These are phyloP conservation scores for Eutrema japonicum DNA, from an alignment of 345 rosid species.

Conservation along the genomic window DNA sequence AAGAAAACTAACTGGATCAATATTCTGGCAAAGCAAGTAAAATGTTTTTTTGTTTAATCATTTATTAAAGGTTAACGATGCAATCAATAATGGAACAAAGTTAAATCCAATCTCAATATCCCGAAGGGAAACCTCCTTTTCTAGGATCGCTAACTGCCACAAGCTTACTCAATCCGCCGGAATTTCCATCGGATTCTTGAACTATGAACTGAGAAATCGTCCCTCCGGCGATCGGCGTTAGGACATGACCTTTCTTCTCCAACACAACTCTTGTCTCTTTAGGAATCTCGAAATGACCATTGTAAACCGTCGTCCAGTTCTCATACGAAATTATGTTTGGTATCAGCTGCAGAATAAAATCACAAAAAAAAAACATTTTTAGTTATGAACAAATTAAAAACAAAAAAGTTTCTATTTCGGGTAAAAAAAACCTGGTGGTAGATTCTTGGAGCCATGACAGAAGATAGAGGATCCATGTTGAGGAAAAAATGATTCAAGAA, in stretches of 20 bases:
- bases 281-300: conserved; percentile 59
- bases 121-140: conserved; percentile 73
- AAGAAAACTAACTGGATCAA: background rate
- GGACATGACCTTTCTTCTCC: conserved; percentile 55
- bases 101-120: conserved; percentile 42
- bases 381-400: conserved; percentile 7
- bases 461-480: conserved; percentile 64
- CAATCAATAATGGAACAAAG: background rate
- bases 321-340: conserved; percentile 56
- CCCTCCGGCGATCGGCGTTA: conserved; percentile 49
- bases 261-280: conserved; percentile 47
- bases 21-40: background rate
- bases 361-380: background rate
- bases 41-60: background rate
- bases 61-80: background rate
- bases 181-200: conserved; percentile 40
- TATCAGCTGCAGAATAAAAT: conserved; percentile 45
- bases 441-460: conserved; percentile 61
- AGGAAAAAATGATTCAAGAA: conserved; percentile 56
- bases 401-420: background rate
- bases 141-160: conserved; percentile 71
- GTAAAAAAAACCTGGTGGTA: conserved; percentile 61
- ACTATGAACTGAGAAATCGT: conserved; percentile 58
- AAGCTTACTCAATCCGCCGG: conserved; percentile 39
- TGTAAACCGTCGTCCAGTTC: conserved; percentile 59